phyloP scores from a whole-genome alignment of 2,329 filamentous ascomycete genomes.

The Fusarium ambrosium region DNA sequence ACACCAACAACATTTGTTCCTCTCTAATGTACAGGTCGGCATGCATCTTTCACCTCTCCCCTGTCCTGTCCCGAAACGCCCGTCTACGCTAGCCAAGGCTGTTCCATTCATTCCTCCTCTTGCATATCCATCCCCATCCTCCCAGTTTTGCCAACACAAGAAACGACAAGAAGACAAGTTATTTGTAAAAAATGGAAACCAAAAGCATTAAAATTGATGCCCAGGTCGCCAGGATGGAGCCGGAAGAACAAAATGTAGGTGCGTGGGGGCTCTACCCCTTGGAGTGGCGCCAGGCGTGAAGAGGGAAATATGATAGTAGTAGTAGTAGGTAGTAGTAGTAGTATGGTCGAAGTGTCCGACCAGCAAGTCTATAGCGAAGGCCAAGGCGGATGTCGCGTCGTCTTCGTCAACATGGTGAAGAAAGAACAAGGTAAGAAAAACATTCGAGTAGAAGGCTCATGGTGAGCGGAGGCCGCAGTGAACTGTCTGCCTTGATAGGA shows the following conservation, averaged over 20 bases:
- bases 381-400: conserved; percentile 39
- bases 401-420: conserved; percentile 41
- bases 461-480: conserved; percentile 5
- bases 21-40: conserved; percentile 47
- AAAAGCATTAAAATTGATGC: conserved; percentile 44
- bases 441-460: conserved; percentile 44
- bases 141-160: conserved; percentile 32
- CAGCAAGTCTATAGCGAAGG: conserved; percentile 47
- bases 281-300: conserved; percentile 39
- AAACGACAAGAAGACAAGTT: conserved; percentile 42
- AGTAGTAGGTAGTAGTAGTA: neutral
- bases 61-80: conserved; percentile 22
- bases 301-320: conserved; percentile 31
- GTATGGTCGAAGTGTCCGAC: conserved; percentile 37
- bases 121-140: conserved; percentile 25
- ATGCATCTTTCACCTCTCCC: conserved; percentile 27
- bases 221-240: conserved; percentile 49
- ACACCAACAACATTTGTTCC: conserved; percentile 35
- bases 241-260: conserved; percentile 41
- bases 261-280: conserved; percentile 46
- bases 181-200: conserved; percentile 10
- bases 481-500: neutral
- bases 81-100: conserved; percentile 39
- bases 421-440: conserved; percentile 36
- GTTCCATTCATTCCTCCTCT: conserved; percentile 40